A percentile compares a stretch with the other conserved stretches of the same genome.
Conservation (phyloP, 2,329 filamentous ascomycete species). For the Aureobasidium mangrovei region DNA sequence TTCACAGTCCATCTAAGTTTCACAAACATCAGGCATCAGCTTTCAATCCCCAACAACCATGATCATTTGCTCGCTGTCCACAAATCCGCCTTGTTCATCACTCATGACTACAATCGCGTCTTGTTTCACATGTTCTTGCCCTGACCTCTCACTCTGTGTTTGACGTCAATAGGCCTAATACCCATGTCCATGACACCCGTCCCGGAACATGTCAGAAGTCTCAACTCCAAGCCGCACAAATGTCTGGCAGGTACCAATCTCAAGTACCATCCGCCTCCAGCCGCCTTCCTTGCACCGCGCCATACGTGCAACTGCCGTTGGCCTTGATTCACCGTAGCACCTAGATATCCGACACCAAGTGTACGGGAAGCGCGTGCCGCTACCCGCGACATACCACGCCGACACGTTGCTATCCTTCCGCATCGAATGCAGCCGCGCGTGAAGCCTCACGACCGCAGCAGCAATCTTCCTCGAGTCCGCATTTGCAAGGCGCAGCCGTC, state of each 20-base stretch:
- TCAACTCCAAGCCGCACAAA: neutral
- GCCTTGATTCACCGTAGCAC: neutral
- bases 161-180: conserved; percentile 1
- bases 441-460: neutral
- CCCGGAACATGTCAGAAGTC: conserved; percentile 5
- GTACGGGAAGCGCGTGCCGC: conserved; percentile 1
- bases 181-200: neutral
- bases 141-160: neutral
- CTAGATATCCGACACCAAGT: neutral
- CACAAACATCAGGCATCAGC: neutral
- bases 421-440: neutral
- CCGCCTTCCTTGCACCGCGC: too few species aligned
- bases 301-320: too few species aligned
- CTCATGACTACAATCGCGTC: neutral
- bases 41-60: neutral
- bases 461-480: conserved; percentile 4
- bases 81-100: neutral
- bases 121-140: neutral
- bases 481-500: conserved; percentile 9
- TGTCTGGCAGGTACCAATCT: conserved; percentile 1
- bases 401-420: neutral
- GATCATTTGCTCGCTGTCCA: neutral
- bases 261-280: neutral
- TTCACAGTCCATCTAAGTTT: neutral
- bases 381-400: conserved; percentile 4